Base-by-base conservation (phyloP, 768 basidiomycete species). In the Atractiella rhizophila region DNA sequence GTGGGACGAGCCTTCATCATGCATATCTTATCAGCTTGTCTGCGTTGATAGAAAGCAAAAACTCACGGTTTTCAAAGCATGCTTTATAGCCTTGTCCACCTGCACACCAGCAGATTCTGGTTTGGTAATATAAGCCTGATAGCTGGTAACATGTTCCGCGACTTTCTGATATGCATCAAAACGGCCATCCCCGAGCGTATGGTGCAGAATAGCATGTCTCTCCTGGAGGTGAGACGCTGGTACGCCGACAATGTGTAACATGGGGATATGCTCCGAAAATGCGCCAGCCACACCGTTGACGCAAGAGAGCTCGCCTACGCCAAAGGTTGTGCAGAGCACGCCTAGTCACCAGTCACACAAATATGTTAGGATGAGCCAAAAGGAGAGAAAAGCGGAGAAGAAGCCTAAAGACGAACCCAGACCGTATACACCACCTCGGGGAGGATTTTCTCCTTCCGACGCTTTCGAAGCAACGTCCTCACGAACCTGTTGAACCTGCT, bases 271-370 rank as follows among this genome's bases (percentile, higher is more conserved):
- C 58, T 91, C 83, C 31, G 81, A 73, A 55, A 74, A 74, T n/a
- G 49, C 46, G 4, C 55, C 56, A 23, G 56, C 52, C 18, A 27
- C 30, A 30, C 78, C 77, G 50, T 81, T 80, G 27, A 76, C 71
- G 4, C 83, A 82, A 29, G 74, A 77, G 32, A 88, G 61, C 56
- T 91, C 85, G 13, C 85, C 85, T n/a, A 91, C 85, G 40, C 85
- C 85, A 48, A 85, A 88, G 2, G 63, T 91, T 10, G 85, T 88
- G 25, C 68, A 58, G 4, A 83, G 58, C 7, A 71, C 78, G 37
- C 77, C 78, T 35, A 81, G 60, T 29, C 40, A 40, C 39, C 30
- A 3, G 30, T 8, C 4, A 8, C 8, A 5, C 30, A 19, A 8
- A 5, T 3, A 23, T 13, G 8, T 35, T 35, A 11, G 34, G 34